Base-by-base conservation (phyloP, 371 early-diverging fungal species). In the Rhizopus stolonifer region DNA sequence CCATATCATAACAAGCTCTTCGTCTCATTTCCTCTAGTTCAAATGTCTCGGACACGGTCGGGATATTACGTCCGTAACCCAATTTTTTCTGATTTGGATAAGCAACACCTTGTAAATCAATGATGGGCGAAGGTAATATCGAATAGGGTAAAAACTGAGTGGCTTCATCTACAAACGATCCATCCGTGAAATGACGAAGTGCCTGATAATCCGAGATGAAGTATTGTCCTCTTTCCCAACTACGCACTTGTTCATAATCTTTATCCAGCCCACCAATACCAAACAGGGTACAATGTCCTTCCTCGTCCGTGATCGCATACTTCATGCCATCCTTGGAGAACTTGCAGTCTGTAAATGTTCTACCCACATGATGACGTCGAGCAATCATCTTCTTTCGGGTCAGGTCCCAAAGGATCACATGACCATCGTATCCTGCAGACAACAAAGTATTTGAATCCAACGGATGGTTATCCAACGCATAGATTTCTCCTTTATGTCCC, bases 401-500 rank as follows among this genome's bases (percentile, higher is more conserved):
- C 6, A 74, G 24, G 52, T 94, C 86, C 95, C 95, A 94, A 2
- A 94, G 52, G 29, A 91, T 82, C 3, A 90, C 79, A 5, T 79
- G 74, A n/a, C 94, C 95, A 52, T 94, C 94, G 61, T 92, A 89
- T 0, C 90, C 89, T 2, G 90, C 94, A 8, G 90, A 88, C 26
- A 94, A 62, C 2, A 93, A 58, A 1, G 92, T 72, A 14, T 77
- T 69, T 2, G 80, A 68, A 47, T 89, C 88, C 0, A 57, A 48
- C 0, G 95, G 95, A 55, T 94, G 93, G 2, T 82, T 74, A 26
- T 86, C 87, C 2, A 93, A 70, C 0, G 88, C 88, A 60, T 84
- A 94, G 8, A 89, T 79, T 18, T 87, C 86, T 5, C 71, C 77
- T 4, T 61, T 58, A 52, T 92, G 92, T 0, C 82, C 87, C 10